These are phyloP conservation scores for Colletotrichum truncatum DNA, from an alignment of 2,329 filamentous ascomycete genomes.

Conservation along the genomic window DNA sequence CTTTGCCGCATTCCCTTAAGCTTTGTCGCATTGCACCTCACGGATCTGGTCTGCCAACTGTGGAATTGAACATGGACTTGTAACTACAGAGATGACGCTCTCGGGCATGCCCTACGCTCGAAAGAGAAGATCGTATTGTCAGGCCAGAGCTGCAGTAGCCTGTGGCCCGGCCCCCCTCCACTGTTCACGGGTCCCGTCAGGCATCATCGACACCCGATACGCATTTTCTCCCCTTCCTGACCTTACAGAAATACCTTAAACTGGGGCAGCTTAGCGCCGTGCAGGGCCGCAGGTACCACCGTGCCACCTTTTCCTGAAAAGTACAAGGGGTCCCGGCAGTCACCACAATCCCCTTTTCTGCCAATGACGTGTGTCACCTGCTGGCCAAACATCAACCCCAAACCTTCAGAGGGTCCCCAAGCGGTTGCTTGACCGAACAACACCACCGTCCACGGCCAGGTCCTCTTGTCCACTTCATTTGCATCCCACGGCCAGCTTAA, in stretches of 20 bases:
- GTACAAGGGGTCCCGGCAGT: conserved; percentile 30
- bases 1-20: background rate
- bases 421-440: conserved; percentile 29
- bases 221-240: background rate
- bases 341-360: conserved; percentile 31
- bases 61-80: too few relatives aligned
- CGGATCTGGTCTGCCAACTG: background rate
- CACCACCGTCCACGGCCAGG: conserved; percentile 14
- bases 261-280: conserved; percentile 28
- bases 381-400: conserved; percentile 30
- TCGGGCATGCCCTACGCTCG: background rate
- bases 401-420: conserved; percentile 30
- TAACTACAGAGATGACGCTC: background rate
- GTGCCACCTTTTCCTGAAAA: conserved; percentile 26
- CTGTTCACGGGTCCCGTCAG: conserved; percentile 15
- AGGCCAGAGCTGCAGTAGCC: conserved; percentile 17
- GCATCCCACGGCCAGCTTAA: background rate
- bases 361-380: conserved; percentile 32
- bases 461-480: background rate
- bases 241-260: conserved; percentile 3
- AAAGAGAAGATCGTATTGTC: conserved; percentile 14
- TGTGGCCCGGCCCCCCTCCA: conserved; percentile 16
- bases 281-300: conserved; percentile 29
- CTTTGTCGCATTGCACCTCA: background rate
- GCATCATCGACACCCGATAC: conserved; percentile 29